These are phyloP conservation scores for Candida quercuum DNA, from an alignment of 805 yeast genomes.

Conservation along the genomic window DNA sequence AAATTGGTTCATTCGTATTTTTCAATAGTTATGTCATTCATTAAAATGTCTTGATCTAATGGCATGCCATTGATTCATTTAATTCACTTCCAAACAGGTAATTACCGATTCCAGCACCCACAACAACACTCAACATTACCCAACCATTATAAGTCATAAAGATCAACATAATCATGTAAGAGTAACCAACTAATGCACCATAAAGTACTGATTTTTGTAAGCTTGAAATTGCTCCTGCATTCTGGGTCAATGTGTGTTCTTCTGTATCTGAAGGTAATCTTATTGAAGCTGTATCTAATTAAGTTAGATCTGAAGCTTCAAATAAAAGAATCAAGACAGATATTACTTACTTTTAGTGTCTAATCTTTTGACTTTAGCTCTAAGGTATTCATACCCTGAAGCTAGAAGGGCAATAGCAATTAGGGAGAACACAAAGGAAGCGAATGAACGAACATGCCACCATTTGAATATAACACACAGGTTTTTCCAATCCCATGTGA, in stretches of 20 bases:
- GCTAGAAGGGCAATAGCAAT: conserved; percentile 42
- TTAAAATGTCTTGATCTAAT: no score
- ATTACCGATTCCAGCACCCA: conserved; percentile 70
- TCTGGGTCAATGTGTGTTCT: conserved; percentile 4
- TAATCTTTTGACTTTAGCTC: conserved; percentile 19
- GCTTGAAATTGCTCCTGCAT: conserved; percentile 11
- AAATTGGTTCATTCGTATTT: no score
- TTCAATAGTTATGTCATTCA: no score
- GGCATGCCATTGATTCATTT: conserved; percentile 23
- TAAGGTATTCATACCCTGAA: conserved; percentile 58
- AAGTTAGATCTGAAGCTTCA: not conserved
- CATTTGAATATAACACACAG: conserved; percentile 69
- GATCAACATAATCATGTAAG: conserved; percentile 70
- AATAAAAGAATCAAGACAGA: not conserved
- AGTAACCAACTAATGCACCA: conserved; percentile 63
- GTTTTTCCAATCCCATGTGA: conserved; percentile 73
- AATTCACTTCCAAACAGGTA: conserved; percentile 46
- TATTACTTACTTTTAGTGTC: conserved; percentile 18
- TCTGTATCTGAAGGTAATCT: conserved; percentile 5
- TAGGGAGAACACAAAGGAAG: conserved; percentile 49
- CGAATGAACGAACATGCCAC: conserved; percentile 66
- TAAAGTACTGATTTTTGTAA: conserved; percentile 41
- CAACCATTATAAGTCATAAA: conserved; percentile 88
- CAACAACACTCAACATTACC: conserved; percentile 68
- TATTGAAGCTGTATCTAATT: conserved; percentile 5